Evolutionary conservation across 2,329 filamentous ascomycete species (phyloP), one percentile per base, ranked within the genome.

Genomic region (Clarireedia homoeocarpa): DNA sequence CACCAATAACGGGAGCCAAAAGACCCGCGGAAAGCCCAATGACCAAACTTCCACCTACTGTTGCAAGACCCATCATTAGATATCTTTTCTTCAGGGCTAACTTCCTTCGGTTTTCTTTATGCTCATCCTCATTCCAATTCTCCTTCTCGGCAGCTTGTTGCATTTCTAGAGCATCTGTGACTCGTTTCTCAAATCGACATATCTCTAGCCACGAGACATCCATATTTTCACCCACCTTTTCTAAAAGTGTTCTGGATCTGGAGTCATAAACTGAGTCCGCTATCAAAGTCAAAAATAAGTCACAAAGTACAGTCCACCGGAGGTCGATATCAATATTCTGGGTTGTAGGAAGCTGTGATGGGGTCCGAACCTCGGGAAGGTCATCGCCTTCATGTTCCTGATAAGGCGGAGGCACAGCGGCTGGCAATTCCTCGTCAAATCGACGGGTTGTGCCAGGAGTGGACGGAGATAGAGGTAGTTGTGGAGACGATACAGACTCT

Each of bases 151-250:
- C 89, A 48, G 88, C 85, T 71, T 97, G 91, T 72, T 97, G 92
- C 90, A 99, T 96, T 71, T 99, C 94, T 23, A 99, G 76, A 1
- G 94, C 91, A 71, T 99, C 94, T 6, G 94, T 96, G 5, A 99
- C 90, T 53, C 91, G 86, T 74, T 96, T 97, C 73, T 99, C 94
- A 67, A 99, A 99, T 40, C 90, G 85, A 71, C 91, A 95, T 57
- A 97, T 95, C 62, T 99, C 94, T 53, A 95, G 77, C 90, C 89
- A 95, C 12, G 86, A 80, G 6, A 99, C 85, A 44, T 88, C 84
- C 63, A 99, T 80, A 59, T 87, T 86, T 52, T 82, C 79, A 38
- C 87, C 94, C 1, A 97, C 90, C 55, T 82, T 79, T 71, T 97
- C 92, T 5, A 99, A 75, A 27, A 99, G 75, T 42, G 85, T 80